Evolutionary conservation across 1,284 basidiomycete species (phyloP).

Genomic region (Melanopsichium pennsylvanicum): DNA sequence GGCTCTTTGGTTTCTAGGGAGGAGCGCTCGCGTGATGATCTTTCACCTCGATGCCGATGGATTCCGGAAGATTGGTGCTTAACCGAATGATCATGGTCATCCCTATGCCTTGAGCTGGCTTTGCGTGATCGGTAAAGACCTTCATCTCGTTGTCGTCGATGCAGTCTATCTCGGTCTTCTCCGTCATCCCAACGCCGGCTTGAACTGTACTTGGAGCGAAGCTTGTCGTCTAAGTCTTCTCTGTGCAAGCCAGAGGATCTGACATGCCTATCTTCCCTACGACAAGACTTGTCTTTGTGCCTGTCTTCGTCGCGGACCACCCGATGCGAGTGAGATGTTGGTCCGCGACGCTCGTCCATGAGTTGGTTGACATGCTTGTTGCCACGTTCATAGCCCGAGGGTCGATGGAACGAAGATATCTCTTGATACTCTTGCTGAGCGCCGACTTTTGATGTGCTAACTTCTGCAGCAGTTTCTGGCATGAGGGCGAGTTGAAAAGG

Average conservation of each 20-base stretch:
- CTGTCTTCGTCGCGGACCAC: conserved; percentile 1
- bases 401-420: not conserved
- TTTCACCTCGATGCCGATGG: not conserved
- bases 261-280: not conserved
- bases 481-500: conserved; percentile 1
- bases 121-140: not conserved
- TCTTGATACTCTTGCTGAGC: not conserved
- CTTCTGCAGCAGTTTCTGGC: conserved; percentile 5
- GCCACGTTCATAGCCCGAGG: too few relatives aligned
- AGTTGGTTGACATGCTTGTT: too few relatives aligned
- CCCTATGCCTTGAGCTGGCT: not conserved
- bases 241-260: not conserved
- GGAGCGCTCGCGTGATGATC: not conserved
- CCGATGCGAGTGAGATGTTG: conserved; percentile 7
- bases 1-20: conserved; percentile 1
- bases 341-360: conserved; percentile 9
- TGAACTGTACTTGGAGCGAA: conserved; percentile 2
- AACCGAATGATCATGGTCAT: not conserved
- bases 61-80: not conserved
- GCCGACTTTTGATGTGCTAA: not conserved
- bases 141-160: conserved; percentile 5
- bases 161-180: too few relatives aligned
- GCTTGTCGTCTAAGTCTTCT: not conserved
- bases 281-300: not conserved
- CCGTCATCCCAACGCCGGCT: conserved; percentile 4